Conservation (phyloP, 2,329 filamentous ascomycete genomes). For the Aspergillus vadensis region DNA sequence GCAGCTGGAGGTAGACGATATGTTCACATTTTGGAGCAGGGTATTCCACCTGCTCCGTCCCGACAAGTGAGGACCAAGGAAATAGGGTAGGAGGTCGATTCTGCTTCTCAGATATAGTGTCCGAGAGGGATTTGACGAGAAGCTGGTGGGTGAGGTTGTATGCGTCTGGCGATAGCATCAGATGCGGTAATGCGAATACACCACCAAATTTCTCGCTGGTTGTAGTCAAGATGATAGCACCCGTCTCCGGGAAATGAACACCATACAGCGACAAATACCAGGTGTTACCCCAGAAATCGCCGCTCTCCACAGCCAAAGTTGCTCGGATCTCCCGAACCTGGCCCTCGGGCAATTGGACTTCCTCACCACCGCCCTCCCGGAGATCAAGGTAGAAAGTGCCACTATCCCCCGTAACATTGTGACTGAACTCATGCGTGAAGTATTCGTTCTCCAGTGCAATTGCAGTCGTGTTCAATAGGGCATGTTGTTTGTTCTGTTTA, state of each 20-base stretch:
- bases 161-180: constrained; percentile 62
- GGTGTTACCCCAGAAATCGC: constrained; percentile 67
- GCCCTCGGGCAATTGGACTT: constrained; percentile 46
- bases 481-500: constrained; percentile 51
- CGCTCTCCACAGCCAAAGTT: constrained; percentile 71
- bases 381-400: constrained; percentile 72
- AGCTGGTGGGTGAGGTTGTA: constrained; percentile 63
- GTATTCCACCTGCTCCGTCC: constrained; percentile 47
- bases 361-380: constrained; percentile 54
- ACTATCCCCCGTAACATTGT: constrained; percentile 75
- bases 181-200: constrained; percentile 83
- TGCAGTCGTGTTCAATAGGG: constrained; percentile 64
- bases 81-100: constrained; percentile 59
- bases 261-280: constrained; percentile 82
- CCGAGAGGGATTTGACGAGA: constrained; percentile 71
- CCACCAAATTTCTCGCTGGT: constrained; percentile 94
- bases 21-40: constrained; percentile 82
- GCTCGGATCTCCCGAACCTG: constrained; percentile 69
- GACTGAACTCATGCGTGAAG: constrained; percentile 66
- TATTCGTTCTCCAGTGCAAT: constrained; percentile 69
- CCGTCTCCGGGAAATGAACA: constrained; percentile 80
- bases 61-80: constrained; percentile 75
- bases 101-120: constrained; percentile 64
- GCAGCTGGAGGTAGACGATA: constrained; percentile 76
- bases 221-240: constrained; percentile 78